Percentiles rank a stretch among this genome's conserved stretches.
These are phyloP conservation scores for Carex pumila DNA, from an alignment of 176 grass and related monocot species.

Conservation along the genomic window DNA sequence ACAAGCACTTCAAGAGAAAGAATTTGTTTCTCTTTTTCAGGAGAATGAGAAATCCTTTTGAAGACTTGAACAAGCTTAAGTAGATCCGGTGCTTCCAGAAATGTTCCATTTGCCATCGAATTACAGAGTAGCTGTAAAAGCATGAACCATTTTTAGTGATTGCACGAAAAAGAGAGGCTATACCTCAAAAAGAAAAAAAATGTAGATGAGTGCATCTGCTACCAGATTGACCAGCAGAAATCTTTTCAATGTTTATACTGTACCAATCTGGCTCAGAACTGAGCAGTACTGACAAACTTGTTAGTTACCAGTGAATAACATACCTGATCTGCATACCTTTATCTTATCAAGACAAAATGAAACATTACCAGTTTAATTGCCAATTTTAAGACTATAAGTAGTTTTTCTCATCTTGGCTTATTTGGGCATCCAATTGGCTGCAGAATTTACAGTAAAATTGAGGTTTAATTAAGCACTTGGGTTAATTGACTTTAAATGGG, in stretches of 20 bases:
- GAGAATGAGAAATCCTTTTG: conserved; percentile 36
- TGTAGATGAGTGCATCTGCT: not conserved
- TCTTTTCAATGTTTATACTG: not conserved
- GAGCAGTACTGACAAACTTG: not conserved
- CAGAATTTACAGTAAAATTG: not conserved
- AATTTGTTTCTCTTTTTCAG: conserved; percentile 34
- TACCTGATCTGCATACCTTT: not conserved
- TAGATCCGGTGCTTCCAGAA: conserved; percentile 28
- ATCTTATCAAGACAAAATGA: not conserved
- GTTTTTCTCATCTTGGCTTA: not conserved
- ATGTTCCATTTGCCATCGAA: conserved; percentile 23
- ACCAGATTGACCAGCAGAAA: not conserved
- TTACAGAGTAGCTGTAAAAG: conserved; percentile 41
- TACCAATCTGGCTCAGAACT: not conserved
- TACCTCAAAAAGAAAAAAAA: conserved; percentile 25
- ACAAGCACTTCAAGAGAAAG: conserved; percentile 44
- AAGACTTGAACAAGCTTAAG: conserved; percentile 37
- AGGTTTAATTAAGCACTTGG: not conserved
- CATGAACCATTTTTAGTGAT: conserved; percentile 23
- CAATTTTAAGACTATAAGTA: not conserved
- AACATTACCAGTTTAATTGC: not conserved
- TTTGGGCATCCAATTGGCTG: not conserved
- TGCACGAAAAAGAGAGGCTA: not conserved
- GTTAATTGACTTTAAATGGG: not conserved
- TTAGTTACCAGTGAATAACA: not conserved